These are phyloP conservation scores for Puccinia hordei DNA, from an alignment of 1,284 basidiomycete species.

Conservation along the genomic window DNA sequence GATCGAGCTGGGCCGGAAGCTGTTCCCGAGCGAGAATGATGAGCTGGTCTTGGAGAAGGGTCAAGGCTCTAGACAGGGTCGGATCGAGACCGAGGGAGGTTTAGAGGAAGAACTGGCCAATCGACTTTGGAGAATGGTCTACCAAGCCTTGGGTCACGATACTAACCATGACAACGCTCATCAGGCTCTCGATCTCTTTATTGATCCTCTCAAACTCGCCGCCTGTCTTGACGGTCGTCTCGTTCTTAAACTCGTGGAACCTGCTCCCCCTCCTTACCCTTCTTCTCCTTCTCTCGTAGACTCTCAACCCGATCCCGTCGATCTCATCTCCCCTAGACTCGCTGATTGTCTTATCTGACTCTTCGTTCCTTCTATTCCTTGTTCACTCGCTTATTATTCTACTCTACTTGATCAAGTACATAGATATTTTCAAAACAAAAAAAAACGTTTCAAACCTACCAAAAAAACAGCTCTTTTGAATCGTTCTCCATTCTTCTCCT, in stretches of 20 bases:
- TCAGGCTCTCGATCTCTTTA: background rate
- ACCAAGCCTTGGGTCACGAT: background rate
- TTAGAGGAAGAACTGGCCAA: background rate
- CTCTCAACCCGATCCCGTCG: background rate
- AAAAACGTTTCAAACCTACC: too few relatives aligned
- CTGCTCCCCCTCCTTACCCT: slow-evolving; percentile 11
- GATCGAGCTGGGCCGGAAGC: background rate
- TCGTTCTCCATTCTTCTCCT: too few relatives aligned
- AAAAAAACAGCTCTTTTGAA: too few relatives aligned
- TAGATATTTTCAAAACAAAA: too few relatives aligned
- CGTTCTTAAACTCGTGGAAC: slow-evolving; percentile 34
- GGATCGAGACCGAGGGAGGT: background rate
- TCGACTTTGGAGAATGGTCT: slow-evolving; percentile 16
- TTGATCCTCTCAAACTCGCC: slow-evolving; percentile 23
- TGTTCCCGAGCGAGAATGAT: background rate
- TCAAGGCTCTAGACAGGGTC: background rate
- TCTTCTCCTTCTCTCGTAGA: background rate
- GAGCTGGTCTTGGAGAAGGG: background rate
- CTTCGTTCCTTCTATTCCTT: too few relatives aligned
- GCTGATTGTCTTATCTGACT: background rate
- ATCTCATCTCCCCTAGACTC: too few relatives aligned
- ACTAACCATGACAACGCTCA: background rate
- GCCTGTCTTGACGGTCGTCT: slow-evolving; percentile 36
- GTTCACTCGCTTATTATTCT: too few relatives aligned
- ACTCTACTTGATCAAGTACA: too few relatives aligned